These are phyloP conservation scores for Boletus edulis DNA, from an alignment of 768 basidiomycete genomes.

Conservation along the genomic window DNA sequence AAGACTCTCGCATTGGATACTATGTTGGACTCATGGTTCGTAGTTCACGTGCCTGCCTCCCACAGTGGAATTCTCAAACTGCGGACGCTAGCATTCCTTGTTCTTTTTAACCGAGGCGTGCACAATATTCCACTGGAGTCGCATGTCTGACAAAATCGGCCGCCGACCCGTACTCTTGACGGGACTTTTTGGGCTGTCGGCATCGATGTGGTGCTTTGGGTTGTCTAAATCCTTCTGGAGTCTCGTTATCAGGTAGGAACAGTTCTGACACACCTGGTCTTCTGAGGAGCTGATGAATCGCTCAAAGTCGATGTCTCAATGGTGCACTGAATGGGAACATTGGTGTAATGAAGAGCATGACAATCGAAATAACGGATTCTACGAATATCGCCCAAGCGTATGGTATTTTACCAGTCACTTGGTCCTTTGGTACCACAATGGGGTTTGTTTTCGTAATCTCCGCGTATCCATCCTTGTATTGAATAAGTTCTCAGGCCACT, in stretches of 20 bases:
- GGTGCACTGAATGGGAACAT: slow-evolving; percentile 58
- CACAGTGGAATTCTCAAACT: not conserved
- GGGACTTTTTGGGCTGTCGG: slow-evolving; percentile 43
- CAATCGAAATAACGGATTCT: slow-evolving; percentile 40
- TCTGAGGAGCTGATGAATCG: not conserved
- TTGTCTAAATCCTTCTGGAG: slow-evolving; percentile 46
- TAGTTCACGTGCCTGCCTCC: not conserved
- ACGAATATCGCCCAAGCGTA: slow-evolving; percentile 42
- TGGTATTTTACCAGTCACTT: slow-evolving; percentile 53
- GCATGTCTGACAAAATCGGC: slow-evolving; percentile 48
- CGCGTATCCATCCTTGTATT: not conserved
- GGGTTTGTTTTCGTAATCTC: slow-evolving; percentile 35
- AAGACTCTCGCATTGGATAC: slow-evolving; percentile 45
- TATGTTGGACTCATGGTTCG: slow-evolving; percentile 49
- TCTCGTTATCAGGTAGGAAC: slow-evolving; percentile 38
- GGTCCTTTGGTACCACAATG: slow-evolving; percentile 40
- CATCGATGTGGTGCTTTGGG: slow-evolving; percentile 49
- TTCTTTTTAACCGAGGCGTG: slow-evolving; percentile 50
- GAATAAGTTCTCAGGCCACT: slow-evolving; percentile 49
- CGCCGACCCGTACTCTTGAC: slow-evolving; percentile 46
- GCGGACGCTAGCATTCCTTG: slow-evolving; percentile 38
- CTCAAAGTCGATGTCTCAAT: slow-evolving; percentile 40
- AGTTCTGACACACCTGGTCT: not conserved
- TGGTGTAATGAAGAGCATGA: slow-evolving; percentile 47
- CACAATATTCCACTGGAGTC: slow-evolving; percentile 49